Evolutionary conservation across 1,284 basidiomycete species (phyloP).

Genomic region (Anthracocystis walkeri): DNA sequence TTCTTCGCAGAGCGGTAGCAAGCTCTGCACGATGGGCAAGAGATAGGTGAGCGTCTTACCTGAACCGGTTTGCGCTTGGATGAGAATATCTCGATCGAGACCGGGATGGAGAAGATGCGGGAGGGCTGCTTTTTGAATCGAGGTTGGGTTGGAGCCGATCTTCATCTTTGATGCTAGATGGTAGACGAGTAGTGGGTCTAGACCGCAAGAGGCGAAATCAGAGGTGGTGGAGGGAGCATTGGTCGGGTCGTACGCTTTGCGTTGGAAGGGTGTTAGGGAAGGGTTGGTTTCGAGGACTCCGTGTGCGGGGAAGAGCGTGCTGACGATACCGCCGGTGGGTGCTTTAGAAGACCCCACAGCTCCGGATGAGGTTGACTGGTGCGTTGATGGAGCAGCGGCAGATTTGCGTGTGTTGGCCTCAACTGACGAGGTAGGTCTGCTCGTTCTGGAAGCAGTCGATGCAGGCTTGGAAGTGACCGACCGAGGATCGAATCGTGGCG

Average conservation of each 20-base stretch:
- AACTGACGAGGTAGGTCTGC: background rate
- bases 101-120: slow-evolving; percentile 75
- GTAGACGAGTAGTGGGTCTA: slow-evolving; percentile 82
- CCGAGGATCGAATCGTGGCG: slow-evolving; percentile 31
- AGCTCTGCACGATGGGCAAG: slow-evolving; percentile 93
- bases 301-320: slow-evolving; percentile 33
- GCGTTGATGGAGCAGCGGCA: slow-evolving; percentile 1
- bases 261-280: slow-evolving; percentile 10
- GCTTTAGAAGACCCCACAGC: slow-evolving; percentile 15
- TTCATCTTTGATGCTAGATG: slow-evolving; percentile 86
- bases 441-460: slow-evolving; percentile 3
- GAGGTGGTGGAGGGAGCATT: slow-evolving; percentile 71
- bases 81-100: slow-evolving; percentile 82
- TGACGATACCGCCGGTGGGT: slow-evolving; percentile 24
- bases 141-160: slow-evolving; percentile 83
- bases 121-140: slow-evolving; percentile 86
- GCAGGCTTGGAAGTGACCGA: slow-evolving; percentile 12
- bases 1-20: slow-evolving; percentile 83
- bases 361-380: slow-evolving; percentile 12
- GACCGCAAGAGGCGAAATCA: slow-evolving; percentile 73
- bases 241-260: slow-evolving; percentile 51
- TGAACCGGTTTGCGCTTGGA: slow-evolving; percentile 97
- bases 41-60: slow-evolving; percentile 97
- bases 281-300: slow-evolving; percentile 31
- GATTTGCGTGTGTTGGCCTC: slow-evolving; percentile 9